phyloP scores from a whole-genome alignment of 202 grass and related monocot genomes.

The Panicum hallii region DNA sequence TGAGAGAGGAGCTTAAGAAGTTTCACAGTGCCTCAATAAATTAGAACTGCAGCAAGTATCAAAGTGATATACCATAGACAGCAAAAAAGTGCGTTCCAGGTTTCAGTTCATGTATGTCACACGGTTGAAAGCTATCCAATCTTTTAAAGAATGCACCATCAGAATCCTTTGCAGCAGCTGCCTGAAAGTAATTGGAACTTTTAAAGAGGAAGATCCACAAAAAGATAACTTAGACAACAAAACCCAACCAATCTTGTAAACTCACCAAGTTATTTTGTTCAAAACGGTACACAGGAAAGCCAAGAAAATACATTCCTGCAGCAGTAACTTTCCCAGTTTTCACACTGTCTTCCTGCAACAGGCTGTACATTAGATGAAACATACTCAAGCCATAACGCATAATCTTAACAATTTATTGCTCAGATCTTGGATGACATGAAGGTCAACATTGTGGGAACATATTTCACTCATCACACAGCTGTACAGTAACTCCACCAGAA shows the following conservation, averaged over 20 bases:
- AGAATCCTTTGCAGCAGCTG: constrained; percentile 75
- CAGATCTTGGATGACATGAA: constrained; percentile 2
- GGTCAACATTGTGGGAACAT: neutral
- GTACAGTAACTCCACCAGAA: constrained; percentile 7
- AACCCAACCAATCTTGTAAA: constrained; percentile 14
- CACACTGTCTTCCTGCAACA: constrained; percentile 83
- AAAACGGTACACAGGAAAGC: constrained; percentile 93
- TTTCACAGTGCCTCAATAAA: neutral
- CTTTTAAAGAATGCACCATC: constrained; percentile 96
- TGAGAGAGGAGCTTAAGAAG: constrained; percentile 43
- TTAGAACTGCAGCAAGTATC: constrained; percentile 3
- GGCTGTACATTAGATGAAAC: constrained; percentile 12
- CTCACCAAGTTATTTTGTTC: constrained; percentile 81
- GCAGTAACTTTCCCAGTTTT: constrained; percentile 86
- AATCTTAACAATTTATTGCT: constrained; percentile 28
- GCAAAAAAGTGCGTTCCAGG: constrained; percentile 96
- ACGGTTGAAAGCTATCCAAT: constrained; percentile 96
- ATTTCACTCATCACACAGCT: neutral
- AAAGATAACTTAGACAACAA: constrained; percentile 34
- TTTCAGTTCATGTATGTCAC: constrained; percentile 97
- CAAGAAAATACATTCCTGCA: constrained; percentile 94
- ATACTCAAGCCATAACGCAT: constrained; percentile 33
- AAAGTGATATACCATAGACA: constrained; percentile 77
- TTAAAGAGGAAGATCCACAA: constrained; percentile 8
- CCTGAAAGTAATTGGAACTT: constrained; percentile 58